Percentiles rank a stretch among this genome's conserved stretches.
Conservation (phyloP, 1,139 yeast species). For the Hemisphaericaspora xylanilytica region DNA sequence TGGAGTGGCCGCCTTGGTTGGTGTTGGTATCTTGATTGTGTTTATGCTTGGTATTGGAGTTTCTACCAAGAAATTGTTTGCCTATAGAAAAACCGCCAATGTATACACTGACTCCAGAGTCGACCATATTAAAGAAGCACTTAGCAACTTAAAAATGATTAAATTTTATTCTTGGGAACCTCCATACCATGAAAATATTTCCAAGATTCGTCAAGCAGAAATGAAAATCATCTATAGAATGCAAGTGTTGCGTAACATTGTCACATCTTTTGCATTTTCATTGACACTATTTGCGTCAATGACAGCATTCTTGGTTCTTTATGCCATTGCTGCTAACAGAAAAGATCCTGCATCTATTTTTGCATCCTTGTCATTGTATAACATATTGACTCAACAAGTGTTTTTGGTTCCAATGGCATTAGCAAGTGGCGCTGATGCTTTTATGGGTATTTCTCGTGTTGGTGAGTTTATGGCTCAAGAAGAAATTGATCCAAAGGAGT, state of each 20-base stretch:
- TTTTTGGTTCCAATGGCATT: slow-evolving; percentile 71
- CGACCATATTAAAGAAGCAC: slow-evolving; percentile 33
- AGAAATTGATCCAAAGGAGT: slow-evolving; percentile 20
- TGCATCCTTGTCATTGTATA: slow-evolving; percentile 75
- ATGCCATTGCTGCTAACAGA: slow-evolving; percentile 42
- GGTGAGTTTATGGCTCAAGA: slow-evolving; percentile 46
- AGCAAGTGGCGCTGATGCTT: slow-evolving; percentile 68
- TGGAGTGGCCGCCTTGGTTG: slow-evolving; percentile 37
- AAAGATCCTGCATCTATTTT: slow-evolving; percentile 72
- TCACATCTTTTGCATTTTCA: slow-evolving; percentile 57
- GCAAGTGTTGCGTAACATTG: slow-evolving; percentile 56
- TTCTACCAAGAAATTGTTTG: slow-evolving; percentile 26
- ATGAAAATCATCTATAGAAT: slow-evolving; percentile 47
- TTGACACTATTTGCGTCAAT: slow-evolving; percentile 68
- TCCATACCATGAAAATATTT: slow-evolving; percentile 49
- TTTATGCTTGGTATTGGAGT: slow-evolving; percentile 25
- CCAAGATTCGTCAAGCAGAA: slow-evolving; percentile 47
- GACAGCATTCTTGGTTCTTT: slow-evolving; percentile 69
- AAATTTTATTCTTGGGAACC: slow-evolving; percentile 65
- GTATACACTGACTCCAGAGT: slow-evolving; percentile 34
- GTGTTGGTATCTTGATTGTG: slow-evolving; percentile 29
- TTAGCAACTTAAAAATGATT: slow-evolving; percentile 35
- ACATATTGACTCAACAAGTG: slow-evolving; percentile 49
- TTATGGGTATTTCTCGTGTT: slow-evolving; percentile 59
- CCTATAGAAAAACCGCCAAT: slow-evolving; percentile 27